phyloP scores from a whole-genome alignment of 176 grass and related monocot genomes.

The Oryza officinalis region DNA sequence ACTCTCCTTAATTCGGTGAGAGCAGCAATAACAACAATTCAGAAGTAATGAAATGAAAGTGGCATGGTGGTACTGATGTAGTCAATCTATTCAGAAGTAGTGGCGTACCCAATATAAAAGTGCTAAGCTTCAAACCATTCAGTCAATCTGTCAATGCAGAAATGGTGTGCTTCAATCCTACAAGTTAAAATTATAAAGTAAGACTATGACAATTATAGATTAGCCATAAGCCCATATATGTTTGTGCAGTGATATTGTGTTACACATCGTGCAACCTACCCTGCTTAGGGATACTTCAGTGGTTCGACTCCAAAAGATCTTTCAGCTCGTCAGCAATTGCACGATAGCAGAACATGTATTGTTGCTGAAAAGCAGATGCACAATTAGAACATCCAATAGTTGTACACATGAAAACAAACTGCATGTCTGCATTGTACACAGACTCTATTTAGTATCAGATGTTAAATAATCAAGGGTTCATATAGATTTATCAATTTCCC shows the following conservation, averaged over 20 bases:
- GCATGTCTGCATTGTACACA: neutral
- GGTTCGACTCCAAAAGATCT: conserved; percentile 54
- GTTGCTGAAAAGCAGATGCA: conserved; percentile 63
- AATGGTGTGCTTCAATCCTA: conserved; percentile 17
- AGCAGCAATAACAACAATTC: neutral
- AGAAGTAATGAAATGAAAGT: neutral
- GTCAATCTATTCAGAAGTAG: neutral
- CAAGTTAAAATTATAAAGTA: conserved; percentile 9
- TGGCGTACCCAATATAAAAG: neutral
- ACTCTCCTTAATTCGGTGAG: neutral
- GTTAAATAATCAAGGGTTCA: neutral
- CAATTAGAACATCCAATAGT: conserved; percentile 8
- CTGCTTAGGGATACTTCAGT: conserved; percentile 30
- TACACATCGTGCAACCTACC: conserved; percentile 9
- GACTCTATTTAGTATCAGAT: neutral
- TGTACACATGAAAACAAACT: conserved; percentile 2
- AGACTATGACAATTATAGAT: neutral
- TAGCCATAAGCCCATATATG: neutral
- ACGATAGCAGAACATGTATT: conserved; percentile 81
- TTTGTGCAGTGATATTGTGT: neutral
- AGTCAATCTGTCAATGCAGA: neutral
- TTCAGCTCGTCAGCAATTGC: conserved; percentile 87
- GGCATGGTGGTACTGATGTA: neutral
- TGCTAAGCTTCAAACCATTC: neutral
- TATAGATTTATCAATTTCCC: neutral